A percentile compares a stretch with the other conserved stretches of the same genome.
These are phyloP conservation scores for Aspergillus sparsus DNA, from an alignment of 495 filamentous ascomycete genomes.

Conservation along the genomic window DNA sequence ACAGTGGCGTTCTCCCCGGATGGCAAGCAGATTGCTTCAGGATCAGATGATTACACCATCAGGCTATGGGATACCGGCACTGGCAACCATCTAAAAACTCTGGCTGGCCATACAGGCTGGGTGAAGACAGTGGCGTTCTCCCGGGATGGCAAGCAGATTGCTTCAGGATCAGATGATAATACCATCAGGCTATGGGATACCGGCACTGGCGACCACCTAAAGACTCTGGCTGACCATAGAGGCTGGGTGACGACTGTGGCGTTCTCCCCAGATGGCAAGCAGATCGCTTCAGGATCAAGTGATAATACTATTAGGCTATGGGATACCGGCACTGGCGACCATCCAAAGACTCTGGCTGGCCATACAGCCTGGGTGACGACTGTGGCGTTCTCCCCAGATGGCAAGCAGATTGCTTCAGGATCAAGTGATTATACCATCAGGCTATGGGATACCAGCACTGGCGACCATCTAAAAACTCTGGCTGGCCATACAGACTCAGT, in stretches of 20 bases:
- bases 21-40: too few species aligned
- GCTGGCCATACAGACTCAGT: neutral
- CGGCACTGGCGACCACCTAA: too few species aligned
- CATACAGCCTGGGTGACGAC: neutral
- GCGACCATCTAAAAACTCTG: neutral
- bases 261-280: slow-evolving; percentile 1
- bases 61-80: too few species aligned
- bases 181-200: too few species aligned
- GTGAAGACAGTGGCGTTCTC: too few species aligned
- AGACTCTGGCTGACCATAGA: too few species aligned
- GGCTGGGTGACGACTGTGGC: neutral
- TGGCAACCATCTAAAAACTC: too few species aligned
- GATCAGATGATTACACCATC: too few species aligned
- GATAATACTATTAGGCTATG: neutral
- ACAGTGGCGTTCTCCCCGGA: too few species aligned
- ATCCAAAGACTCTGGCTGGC: neutral
- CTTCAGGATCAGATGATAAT: too few species aligned
- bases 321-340: neutral
- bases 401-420: neutral
- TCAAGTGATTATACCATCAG: neutral
- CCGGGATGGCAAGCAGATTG: too few species aligned
- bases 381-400: neutral
- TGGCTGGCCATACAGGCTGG: too few species aligned
- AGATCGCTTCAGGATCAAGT: neutral
- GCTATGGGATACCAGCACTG: neutral